Conservation (phyloP, 2,329 filamentous ascomycete species). For the Bipolaris cookei region DNA sequence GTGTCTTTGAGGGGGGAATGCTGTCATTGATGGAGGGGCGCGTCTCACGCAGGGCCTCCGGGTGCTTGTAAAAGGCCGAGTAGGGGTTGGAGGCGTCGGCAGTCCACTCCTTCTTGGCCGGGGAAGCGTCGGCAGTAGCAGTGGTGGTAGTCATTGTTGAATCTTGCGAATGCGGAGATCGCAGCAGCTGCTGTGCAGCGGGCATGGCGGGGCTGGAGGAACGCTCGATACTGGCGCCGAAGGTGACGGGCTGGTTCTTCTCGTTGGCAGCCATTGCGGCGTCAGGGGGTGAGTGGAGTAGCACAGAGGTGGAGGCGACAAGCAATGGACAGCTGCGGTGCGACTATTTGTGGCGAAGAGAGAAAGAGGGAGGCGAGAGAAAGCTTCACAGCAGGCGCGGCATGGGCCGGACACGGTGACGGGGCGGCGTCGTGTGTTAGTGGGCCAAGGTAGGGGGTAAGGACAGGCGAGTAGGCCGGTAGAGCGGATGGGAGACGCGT, state of each 20-base stretch:
- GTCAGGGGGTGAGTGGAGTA: constrained; percentile 16
- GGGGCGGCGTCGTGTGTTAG: background rate
- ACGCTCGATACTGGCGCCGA: constrained; percentile 52
- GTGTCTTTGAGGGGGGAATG: constrained; percentile 38
- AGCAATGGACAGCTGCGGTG: constrained; percentile 14
- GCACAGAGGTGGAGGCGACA: constrained; percentile 1
- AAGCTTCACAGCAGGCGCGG: constrained; percentile 1
- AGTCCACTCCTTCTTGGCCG: constrained; percentile 37
- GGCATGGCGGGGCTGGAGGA: constrained; percentile 25
- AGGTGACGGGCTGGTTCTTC: constrained; percentile 47
- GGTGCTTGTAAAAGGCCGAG: constrained; percentile 58
- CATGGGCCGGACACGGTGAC: background rate
- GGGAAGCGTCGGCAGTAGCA: constrained; percentile 36
- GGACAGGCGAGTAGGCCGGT: background rate
- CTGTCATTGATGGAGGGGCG: constrained; percentile 50
- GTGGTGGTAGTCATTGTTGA: constrained; percentile 42
- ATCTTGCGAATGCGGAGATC: constrained; percentile 43
- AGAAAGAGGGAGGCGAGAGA: background rate
- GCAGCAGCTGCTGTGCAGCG: constrained; percentile 27
- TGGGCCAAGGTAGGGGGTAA: background rate
- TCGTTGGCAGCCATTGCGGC: constrained; percentile 40
- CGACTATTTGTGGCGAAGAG: background rate
- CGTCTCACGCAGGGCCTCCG: constrained; percentile 53
- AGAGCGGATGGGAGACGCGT: background rate
- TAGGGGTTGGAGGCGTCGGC: constrained; percentile 51